Percentiles rank a stretch among this genome's conserved stretches.
phyloP scores from a whole-genome alignment of 768 basidiomycete species.

The Gyrodon lividus region DNA sequence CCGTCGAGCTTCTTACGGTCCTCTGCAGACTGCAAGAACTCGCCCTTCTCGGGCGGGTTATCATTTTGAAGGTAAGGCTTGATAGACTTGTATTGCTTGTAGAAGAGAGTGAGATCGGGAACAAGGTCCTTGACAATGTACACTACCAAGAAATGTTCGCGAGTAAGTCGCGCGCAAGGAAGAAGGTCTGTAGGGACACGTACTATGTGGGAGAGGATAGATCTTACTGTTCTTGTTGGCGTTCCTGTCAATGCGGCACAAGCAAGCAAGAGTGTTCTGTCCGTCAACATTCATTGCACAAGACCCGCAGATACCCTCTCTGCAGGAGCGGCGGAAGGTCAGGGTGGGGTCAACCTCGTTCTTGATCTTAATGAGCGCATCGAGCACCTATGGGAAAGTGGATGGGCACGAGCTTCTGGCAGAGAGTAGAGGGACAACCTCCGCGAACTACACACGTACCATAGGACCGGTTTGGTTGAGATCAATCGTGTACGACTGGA shows the following conservation, averaged over 20 bases:
- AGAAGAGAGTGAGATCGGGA: slow-evolving; percentile 86
- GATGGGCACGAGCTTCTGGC: neutral
- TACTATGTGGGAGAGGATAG: slow-evolving; percentile 97
- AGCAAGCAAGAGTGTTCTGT: slow-evolving; percentile 95
- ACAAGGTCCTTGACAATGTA: slow-evolving; percentile 99
- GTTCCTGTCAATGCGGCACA: slow-evolving; percentile 90
- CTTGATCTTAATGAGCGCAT: slow-evolving; percentile 98
- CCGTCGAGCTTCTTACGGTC: slow-evolving; percentile 96
- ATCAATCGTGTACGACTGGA: slow-evolving; percentile 91
- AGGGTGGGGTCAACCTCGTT: slow-evolving; percentile 97
- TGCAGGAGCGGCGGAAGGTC: slow-evolving; percentile 90
- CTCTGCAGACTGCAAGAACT: slow-evolving; percentile 87
- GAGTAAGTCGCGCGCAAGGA: neutral
- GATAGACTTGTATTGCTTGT: slow-evolving; percentile 99
- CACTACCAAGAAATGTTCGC: slow-evolving; percentile 51
- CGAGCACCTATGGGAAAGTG: slow-evolving; percentile 55
- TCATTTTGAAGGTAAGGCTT: slow-evolving; percentile 95
- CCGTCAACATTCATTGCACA: slow-evolving; percentile 99
- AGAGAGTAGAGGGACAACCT: neutral
- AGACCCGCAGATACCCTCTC: slow-evolving; percentile 96
- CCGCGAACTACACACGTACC: slow-evolving; percentile 42
- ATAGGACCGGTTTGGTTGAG: slow-evolving; percentile 95
- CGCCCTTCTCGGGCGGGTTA: slow-evolving; percentile 79
- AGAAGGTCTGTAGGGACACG: slow-evolving; percentile 30
- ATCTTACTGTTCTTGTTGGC: slow-evolving; percentile 76